Base-by-base conservation (phyloP, 2,329 filamentous ascomycete species). In the Penicillium sp. region DNA sequence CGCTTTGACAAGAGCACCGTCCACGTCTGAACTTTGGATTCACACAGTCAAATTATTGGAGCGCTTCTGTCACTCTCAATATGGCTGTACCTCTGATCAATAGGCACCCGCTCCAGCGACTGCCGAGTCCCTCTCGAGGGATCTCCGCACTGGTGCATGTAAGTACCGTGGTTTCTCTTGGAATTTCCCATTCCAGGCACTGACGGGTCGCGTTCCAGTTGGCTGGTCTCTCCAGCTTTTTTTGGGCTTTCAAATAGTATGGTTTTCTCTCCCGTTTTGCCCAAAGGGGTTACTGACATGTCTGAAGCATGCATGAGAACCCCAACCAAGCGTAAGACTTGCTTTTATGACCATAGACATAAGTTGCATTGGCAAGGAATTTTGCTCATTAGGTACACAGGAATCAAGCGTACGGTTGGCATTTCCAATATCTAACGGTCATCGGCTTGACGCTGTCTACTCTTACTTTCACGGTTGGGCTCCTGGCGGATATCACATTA, bases 401-500 rank as follows among this genome's bases (percentile, higher is more conserved):
- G 40, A 85, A 82, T 60, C 75, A 82, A 13, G 81, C 82, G 34
- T 86, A 84, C 68, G 84, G 84, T 61, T 86, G 84, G 83, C 84
- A 87, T 65, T 79, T 87, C 56, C 84, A 86, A 72, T 86, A 84
- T 65, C 75, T 87, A 21, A 87, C 84, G 55, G 84, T 86, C 61
- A 80, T 87, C 62, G 84, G 84, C 41, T 76, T 86, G 6, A 72
- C 77, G 5, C 71, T 86, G 46, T 77, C 82, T 1, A 82, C 83
- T 2, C 34, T 78, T 42, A 84, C 83, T 32, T 86, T 86, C 69
- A 53, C 70, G 21, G 66, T 77, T 51, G 84, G 76, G 34, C 71
- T 86, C 2, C 61, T 83, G 40, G 81, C 84, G 34, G 84, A 87
- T 69, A 55, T 84, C 0, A 80, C 79, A 0, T 59, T 77, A 29